A percentile compares a stretch with the other conserved stretches of the same genome.
Conservation (phyloP, 2,329 filamentous ascomycete genomes). For the Ophiocordyceps sinensis region DNA sequence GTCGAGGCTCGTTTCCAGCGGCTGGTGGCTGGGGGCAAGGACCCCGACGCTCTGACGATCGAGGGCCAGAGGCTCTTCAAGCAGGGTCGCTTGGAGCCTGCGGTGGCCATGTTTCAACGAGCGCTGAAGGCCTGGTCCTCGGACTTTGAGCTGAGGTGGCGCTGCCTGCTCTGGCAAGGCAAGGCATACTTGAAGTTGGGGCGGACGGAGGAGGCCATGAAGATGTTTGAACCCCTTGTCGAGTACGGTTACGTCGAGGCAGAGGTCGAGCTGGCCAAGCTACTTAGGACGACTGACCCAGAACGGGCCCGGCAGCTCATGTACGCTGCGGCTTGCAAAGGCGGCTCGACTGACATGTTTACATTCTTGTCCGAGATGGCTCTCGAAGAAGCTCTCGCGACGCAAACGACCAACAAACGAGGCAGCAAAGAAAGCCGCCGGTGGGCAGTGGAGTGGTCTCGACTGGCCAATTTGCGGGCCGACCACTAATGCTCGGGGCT, state of each 20-base stretch:
- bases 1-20: slow-evolving; percentile 15
- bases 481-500: slow-evolving; percentile 7
- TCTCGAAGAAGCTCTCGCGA: slow-evolving; percentile 9
- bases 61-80: slow-evolving; percentile 15
- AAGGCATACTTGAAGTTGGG: slow-evolving; percentile 10
- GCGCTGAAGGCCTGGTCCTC: slow-evolving; percentile 9
- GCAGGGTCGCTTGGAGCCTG: slow-evolving; percentile 10
- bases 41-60: slow-evolving; percentile 20
- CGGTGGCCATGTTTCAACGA: slow-evolving; percentile 8
- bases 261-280: slow-evolving; percentile 12
- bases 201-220: slow-evolving; percentile 9
- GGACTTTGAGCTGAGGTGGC: slow-evolving; percentile 13
- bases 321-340: slow-evolving; percentile 12
- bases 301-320: slow-evolving; percentile 11
- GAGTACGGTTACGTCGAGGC: slow-evolving; percentile 10
- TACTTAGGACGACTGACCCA: slow-evolving; percentile 9
- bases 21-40: slow-evolving; percentile 13
- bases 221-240: slow-evolving; percentile 9
- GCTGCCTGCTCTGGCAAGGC: slow-evolving; percentile 13
- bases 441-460: slow-evolving; percentile 21
- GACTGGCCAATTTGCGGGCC: slow-evolving; percentile 11
- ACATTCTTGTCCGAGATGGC: slow-evolving; percentile 14
- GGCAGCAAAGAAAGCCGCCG: slow-evolving; percentile 8
- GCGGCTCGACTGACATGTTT: slow-evolving; percentile 12
- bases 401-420: slow-evolving; percentile 3